phyloP scores from a whole-genome alignment of 202 grass and related monocot species.

The Brachypodium distachyon region DNA sequence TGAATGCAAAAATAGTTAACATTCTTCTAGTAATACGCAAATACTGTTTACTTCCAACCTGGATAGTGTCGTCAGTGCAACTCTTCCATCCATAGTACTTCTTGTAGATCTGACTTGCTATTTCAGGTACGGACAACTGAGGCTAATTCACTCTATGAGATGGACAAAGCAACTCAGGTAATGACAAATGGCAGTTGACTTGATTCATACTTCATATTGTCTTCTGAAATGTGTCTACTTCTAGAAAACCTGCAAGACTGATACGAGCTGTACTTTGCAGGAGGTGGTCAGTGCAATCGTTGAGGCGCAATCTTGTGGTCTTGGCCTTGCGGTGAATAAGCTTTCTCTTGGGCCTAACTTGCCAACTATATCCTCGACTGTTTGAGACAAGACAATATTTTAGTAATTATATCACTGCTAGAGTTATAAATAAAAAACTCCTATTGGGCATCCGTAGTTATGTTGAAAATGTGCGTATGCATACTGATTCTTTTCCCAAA shows the following conservation, averaged over 20 bases:
- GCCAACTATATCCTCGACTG: slow-evolving; percentile 82
- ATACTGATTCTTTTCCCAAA: too few species aligned
- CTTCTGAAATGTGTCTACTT: neutral
- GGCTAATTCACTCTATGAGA: slow-evolving; percentile 82
- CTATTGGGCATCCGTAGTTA: neutral
- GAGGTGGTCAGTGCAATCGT: slow-evolving; percentile 83
- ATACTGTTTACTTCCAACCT: neutral
- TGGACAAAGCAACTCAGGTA: slow-evolving; percentile 95
- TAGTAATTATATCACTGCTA: neutral
- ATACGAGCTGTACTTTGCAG: slow-evolving; percentile 22
- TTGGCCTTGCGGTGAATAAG: slow-evolving; percentile 54
- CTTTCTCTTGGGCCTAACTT: slow-evolving; percentile 56
- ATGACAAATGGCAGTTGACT: neutral
- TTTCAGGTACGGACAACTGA: slow-evolving; percentile 60
- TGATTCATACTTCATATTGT: neutral
- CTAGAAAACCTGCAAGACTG: neutral
- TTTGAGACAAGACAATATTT: neutral
- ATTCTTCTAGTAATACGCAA: neutral
- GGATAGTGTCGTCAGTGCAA: neutral
- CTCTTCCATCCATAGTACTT: neutral
- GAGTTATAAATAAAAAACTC: neutral
- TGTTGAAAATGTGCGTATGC: too few species aligned
- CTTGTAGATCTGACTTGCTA: neutral
- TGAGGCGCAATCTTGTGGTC: slow-evolving; percentile 59
- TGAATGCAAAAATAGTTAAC: neutral